phyloP scores from a whole-genome alignment of 306 rosid genomes.

The Glycine tomentella region DNA sequence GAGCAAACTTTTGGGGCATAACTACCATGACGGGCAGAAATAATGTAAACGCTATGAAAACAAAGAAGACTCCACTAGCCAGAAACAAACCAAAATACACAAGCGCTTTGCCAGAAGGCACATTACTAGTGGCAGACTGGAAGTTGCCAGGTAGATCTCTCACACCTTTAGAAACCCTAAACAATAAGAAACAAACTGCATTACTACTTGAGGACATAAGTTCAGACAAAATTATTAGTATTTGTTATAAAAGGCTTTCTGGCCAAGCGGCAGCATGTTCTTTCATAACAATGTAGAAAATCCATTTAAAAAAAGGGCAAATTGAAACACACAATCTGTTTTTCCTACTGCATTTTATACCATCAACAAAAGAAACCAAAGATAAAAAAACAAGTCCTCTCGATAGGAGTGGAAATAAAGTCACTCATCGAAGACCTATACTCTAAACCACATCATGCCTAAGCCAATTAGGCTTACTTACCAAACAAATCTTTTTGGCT shows the following conservation, averaged over 20 bases:
- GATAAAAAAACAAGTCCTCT: slow-evolving; percentile 24
- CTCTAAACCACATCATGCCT: background rate
- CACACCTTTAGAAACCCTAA: slow-evolving; percentile 94
- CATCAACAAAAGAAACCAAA: slow-evolving; percentile 28
- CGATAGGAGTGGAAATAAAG: background rate
- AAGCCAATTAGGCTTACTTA: background rate
- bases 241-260: slow-evolving; percentile 4
- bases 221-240: slow-evolving; percentile 36
- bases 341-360: slow-evolving; percentile 17
- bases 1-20: slow-evolving; percentile 98
- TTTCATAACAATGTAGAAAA: slow-evolving; percentile 32
- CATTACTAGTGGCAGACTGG: slow-evolving; percentile 86
- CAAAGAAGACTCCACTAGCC: slow-evolving; percentile 89
- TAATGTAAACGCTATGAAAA: slow-evolving; percentile 92
- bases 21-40: slow-evolving; percentile 98
- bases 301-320: slow-evolving; percentile 6
- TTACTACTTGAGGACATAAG: slow-evolving; percentile 28
- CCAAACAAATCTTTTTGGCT: background rate
- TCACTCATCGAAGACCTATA: too few species aligned
- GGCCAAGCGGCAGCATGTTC: slow-evolving; percentile 40
- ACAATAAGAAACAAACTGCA: slow-evolving; percentile 42
- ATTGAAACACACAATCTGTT: slow-evolving; percentile 23
- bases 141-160: slow-evolving; percentile 90
- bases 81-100: slow-evolving; percentile 91
- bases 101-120: slow-evolving; percentile 94